Percentiles rank a stretch among this genome's conserved stretches.
Conservation (phyloP, 2,329 filamentous ascomycete species). For the Ceratocystis albifundus region DNA sequence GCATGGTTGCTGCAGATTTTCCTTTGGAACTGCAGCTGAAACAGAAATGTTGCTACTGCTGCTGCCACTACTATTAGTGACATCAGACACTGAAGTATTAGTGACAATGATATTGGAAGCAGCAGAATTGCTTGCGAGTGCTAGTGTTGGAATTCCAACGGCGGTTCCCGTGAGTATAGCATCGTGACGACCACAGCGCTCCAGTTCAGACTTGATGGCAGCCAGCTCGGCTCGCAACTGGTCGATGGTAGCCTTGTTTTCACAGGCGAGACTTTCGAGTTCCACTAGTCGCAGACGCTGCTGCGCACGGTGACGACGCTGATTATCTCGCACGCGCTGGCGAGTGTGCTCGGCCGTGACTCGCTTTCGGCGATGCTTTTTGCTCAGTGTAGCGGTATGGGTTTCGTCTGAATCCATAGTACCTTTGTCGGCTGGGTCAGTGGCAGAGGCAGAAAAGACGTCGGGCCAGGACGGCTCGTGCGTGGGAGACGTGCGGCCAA, state of each 20-base stretch:
- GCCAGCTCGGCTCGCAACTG: constrained; percentile 10
- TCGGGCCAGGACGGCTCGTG: constrained; percentile 3
- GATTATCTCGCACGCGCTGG: constrained; percentile 39
- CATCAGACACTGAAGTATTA: not conserved
- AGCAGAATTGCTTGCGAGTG: not conserved
- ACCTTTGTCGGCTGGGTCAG: not conserved
- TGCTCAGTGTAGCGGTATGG: not conserved
- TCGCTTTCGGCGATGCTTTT: constrained; percentile 20
- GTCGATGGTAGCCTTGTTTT: constrained; percentile 16
- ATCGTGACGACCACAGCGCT: constrained; percentile 13
- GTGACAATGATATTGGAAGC: not conserved
- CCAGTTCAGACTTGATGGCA: constrained; percentile 12
- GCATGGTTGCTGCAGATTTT: not conserved
- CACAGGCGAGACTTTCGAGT: constrained; percentile 24
- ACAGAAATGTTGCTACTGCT: not conserved
- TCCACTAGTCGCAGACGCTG: constrained; percentile 32
- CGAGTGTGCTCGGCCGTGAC: constrained; percentile 29
- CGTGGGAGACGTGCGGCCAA: constrained; percentile 7
- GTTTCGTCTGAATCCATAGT: too few species aligned
- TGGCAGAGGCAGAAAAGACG: not conserved
- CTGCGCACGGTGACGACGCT: constrained; percentile 39
- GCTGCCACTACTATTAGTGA: not conserved
- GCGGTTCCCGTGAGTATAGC: not conserved
- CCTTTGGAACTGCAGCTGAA: not conserved
- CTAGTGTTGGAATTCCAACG: not conserved